A percentile compares a stretch with the other conserved stretches of the same genome.
Evolutionary conservation across 306 rosid genomes (phyloP).

Genomic region (Lagenaria siceraria): DNA sequence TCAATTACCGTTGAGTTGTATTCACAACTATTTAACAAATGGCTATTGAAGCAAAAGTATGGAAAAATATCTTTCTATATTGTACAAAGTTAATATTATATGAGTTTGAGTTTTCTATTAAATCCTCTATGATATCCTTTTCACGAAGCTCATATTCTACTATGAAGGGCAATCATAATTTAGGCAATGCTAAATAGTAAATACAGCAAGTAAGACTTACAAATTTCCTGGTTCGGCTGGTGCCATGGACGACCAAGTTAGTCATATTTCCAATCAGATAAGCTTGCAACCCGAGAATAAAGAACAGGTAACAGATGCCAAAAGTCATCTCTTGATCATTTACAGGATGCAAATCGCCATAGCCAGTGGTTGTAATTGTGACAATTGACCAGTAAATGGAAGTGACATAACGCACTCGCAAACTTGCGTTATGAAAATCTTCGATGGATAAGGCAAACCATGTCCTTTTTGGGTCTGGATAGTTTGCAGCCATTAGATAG

Average conservation of each 20-base stretch:
- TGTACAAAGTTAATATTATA: no score
- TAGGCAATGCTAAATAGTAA: not conserved
- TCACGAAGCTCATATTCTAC: not conserved
- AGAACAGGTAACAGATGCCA: slow-evolving; percentile 33
- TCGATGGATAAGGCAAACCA: slow-evolving; percentile 29
- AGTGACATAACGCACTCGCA: slow-evolving; percentile 26
- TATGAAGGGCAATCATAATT: not conserved
- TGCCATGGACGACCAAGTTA: slow-evolving; percentile 62
- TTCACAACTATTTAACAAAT: no score
- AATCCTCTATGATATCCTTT: no score
- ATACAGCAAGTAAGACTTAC: slow-evolving; percentile 24
- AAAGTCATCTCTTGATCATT: slow-evolving; percentile 44
- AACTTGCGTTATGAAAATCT: not conserved
- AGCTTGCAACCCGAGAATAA: slow-evolving; percentile 45
- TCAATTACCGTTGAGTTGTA: no score
- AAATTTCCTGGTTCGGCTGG: slow-evolving; percentile 62
- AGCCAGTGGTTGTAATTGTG: slow-evolving; percentile 54
- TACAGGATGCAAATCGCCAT: slow-evolving; percentile 80
- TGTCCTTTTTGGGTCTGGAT: slow-evolving; percentile 16
- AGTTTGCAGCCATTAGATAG: slow-evolving; percentile 27
- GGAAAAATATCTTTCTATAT: no score
- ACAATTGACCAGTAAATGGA: slow-evolving; percentile 63
- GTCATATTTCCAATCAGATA: slow-evolving; percentile 85
- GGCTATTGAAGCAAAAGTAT: no score
- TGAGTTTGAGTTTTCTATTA: no score